phyloP scores from a whole-genome alignment of 148 eudicot genomes.

The Camellia japonica region DNA sequence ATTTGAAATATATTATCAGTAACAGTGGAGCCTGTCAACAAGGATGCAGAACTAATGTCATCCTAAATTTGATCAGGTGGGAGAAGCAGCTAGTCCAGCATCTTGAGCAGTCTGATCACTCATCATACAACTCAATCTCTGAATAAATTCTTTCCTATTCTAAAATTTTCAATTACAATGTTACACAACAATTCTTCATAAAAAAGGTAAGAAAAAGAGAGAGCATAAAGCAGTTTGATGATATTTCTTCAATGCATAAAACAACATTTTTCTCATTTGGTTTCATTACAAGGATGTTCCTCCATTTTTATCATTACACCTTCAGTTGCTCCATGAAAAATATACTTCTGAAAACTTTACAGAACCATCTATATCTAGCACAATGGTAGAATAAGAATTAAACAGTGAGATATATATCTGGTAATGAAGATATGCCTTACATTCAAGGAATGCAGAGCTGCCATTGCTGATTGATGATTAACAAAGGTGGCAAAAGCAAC shows the following conservation, averaged over 20 bases:
- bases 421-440: slow-evolving; percentile 27
- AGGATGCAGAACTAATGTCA: not conserved
- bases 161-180: slow-evolving; percentile 24
- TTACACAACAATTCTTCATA: not conserved
- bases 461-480: slow-evolving; percentile 79
- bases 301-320: not conserved
- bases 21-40: too few species aligned
- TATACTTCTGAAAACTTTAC: not conserved
- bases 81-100: too few species aligned
- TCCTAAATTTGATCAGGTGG: not conserved
- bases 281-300: not conserved
- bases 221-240: not conserved
- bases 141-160: not conserved
- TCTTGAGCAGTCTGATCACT: too few species aligned
- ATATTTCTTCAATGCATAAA: not conserved
- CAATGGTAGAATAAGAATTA: not conserved
- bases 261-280: not conserved
- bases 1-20: too few species aligned
- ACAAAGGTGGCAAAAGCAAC: slow-evolving; percentile 93
- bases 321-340: not conserved
- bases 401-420: not conserved
- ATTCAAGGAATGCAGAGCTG: slow-evolving; percentile 64
- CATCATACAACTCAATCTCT: not conserved
- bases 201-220: not conserved
- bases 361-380: not conserved